A percentile compares a stretch with the other conserved stretches of the same genome.
Evolutionary conservation across 2,329 filamentous ascomycete species (phyloP).

Genomic region (Calycina marina): DNA sequence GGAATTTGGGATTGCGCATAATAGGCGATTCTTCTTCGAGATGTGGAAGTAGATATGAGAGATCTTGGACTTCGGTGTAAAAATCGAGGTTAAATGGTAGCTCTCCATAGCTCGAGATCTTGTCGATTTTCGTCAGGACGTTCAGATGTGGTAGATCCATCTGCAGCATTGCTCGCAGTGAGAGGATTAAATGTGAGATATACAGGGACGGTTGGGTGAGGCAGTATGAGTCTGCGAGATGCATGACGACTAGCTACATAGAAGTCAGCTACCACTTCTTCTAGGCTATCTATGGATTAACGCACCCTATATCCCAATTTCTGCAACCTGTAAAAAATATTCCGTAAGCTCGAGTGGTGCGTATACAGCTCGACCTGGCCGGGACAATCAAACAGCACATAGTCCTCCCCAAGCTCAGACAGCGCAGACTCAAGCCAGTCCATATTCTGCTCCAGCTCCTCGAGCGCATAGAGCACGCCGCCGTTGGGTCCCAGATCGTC

Average conservation of each 20-base stretch:
- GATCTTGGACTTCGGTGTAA: conserved; percentile 93
- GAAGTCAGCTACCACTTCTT: conserved; percentile 14
- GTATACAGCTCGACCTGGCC: conserved; percentile 96
- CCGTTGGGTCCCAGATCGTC: conserved; percentile 87
- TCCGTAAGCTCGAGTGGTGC: conserved; percentile 80
- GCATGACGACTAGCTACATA: conserved; percentile 71
- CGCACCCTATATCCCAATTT: conserved; percentile 84
- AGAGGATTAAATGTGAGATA: conserved; percentile 84
- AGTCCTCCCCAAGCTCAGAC: conserved; percentile 73
- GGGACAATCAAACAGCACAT: conserved; percentile 89
- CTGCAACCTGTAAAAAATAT: conserved; percentile 81
- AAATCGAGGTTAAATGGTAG: conserved; percentile 92
- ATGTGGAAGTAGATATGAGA: conserved; percentile 67
- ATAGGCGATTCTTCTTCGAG: conserved; percentile 66
- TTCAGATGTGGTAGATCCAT: conserved; percentile 96
- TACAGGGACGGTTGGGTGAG: conserved; percentile 88
- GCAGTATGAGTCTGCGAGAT: conserved; percentile 88
- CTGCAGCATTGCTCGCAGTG: conserved; percentile 91
- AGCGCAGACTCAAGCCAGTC: conserved; percentile 81
- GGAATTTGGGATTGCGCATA: conserved; percentile 60
- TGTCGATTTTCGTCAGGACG: conserved; percentile 95
- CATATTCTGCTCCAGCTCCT: conserved; percentile 87
- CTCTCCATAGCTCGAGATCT: conserved; percentile 68
- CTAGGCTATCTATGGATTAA: conserved; percentile 9
- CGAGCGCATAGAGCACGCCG: conserved; percentile 80